phyloP scores from a whole-genome alignment of 2,329 filamentous ascomycete genomes.

The Penicillium rolfsii region DNA sequence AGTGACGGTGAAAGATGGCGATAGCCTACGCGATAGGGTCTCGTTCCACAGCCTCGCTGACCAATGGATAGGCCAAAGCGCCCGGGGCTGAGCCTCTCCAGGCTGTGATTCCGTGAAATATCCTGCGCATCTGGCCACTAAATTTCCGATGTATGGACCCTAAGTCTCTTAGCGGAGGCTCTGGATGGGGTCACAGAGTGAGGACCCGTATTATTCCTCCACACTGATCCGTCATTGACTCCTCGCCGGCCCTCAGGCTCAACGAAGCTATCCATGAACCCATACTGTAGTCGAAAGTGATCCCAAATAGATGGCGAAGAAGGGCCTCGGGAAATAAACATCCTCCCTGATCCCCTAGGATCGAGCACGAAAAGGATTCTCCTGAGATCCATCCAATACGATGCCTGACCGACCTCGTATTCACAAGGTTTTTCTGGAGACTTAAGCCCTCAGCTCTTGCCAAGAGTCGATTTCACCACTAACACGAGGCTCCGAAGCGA shows the following conservation, averaged over 20 bases:
- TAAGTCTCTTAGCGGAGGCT: background rate
- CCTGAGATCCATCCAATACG: conserved; percentile 4
- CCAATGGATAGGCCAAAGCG: background rate
- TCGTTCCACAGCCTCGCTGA: background rate
- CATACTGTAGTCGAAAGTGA: background rate
- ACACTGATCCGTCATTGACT: background rate
- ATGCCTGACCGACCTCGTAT: conserved; percentile 1
- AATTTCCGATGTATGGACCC: too few species aligned
- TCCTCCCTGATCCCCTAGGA: background rate
- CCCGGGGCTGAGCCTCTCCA: background rate
- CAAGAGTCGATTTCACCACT: conserved; percentile 1
- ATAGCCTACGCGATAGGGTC: background rate
- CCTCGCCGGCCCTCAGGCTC: background rate
- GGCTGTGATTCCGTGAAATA: background rate
- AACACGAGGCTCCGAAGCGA: background rate
- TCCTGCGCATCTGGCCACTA: too few species aligned
- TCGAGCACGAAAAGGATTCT: background rate
- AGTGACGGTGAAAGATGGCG: background rate
- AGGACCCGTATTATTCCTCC: conserved; percentile 1
- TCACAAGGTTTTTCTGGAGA: background rate
- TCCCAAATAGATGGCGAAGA: background rate
- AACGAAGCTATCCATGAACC: background rate
- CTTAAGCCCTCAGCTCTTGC: conserved; percentile 3
- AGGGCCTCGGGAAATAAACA: background rate
- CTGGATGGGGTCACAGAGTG: background rate